phyloP scores from a whole-genome alignment of 148 eudicot species.

The Pouteria glomerata region DNA sequence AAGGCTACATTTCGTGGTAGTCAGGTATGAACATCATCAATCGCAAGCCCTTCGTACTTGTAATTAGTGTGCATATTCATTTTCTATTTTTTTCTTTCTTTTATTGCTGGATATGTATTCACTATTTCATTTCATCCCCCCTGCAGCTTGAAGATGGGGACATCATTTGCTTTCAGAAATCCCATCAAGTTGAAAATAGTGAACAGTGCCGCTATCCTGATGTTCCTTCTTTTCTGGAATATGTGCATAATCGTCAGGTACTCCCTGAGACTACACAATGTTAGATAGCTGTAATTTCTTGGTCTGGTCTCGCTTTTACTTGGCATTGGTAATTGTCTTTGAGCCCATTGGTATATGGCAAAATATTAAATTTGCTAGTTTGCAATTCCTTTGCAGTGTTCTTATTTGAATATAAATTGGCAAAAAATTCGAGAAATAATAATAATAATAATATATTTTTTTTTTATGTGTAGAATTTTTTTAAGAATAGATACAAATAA shows the following conservation, averaged over 20 bases:
- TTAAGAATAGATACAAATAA: too few species aligned
- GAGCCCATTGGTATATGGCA: not conserved
- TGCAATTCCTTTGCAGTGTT: not conserved
- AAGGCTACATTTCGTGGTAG: conserved; percentile 52
- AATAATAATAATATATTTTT: too few species aligned
- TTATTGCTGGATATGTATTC: not conserved
- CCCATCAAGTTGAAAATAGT: conserved; percentile 36
- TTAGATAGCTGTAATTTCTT: not conserved
- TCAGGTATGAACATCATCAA: conserved; percentile 47
- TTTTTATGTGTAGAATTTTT: too few species aligned
- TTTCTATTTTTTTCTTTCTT: not conserved
- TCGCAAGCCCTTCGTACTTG: not conserved
- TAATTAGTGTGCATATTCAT: not conserved
- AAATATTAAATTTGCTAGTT: not conserved
- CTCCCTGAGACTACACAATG: not conserved
- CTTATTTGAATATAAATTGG: not conserved
- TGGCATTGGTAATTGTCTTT: not conserved
- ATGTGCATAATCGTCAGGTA: conserved; percentile 97
- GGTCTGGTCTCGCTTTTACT: not conserved
- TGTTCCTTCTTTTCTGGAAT: conserved; percentile 81
- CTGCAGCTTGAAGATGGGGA: conserved; percentile 95
- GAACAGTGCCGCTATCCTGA: conserved; percentile 61
- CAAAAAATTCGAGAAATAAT: too few species aligned
- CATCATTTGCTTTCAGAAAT: conserved; percentile 87
- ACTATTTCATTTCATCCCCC: not conserved